phyloP scores from a whole-genome alignment of 768 basidiomycete species.

The Termitomyces sp. region DNA sequence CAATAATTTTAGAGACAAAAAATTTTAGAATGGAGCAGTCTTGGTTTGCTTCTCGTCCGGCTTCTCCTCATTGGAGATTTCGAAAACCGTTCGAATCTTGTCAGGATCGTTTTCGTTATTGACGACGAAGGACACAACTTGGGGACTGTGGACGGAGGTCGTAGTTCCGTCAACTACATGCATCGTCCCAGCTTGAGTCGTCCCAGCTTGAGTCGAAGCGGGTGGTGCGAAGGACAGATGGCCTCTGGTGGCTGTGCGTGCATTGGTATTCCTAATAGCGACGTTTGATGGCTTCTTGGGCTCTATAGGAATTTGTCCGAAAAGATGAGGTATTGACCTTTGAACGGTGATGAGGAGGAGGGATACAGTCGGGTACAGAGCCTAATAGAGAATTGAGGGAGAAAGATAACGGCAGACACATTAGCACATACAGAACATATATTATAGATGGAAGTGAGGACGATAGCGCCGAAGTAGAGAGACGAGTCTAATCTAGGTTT shows the following conservation, averaged over 20 bases:
- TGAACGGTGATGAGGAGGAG: slow-evolving; percentile 5
- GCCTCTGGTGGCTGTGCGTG: slow-evolving; percentile 7
- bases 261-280: not conserved
- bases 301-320: not conserved
- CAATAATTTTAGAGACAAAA: not conserved
- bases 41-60: slow-evolving; percentile 6
- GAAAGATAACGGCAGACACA: not conserved
- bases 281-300: not conserved
- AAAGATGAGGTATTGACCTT: slow-evolving; percentile 10
- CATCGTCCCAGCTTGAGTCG: not conserved
- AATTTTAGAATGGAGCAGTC: not conserved
- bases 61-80: not conserved
- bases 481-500: slow-evolving; percentile 3
- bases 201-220: slow-evolving; percentile 1
- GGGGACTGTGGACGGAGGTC: not conserved
- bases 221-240: slow-evolving; percentile 6
- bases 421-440: slow-evolving; percentile 4
- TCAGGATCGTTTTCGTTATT: not conserved
- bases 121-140: slow-evolving; percentile 5
- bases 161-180: not conserved
- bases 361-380: slow-evolving; percentile 5
- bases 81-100: not conserved
- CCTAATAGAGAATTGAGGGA: not conserved
- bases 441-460: slow-evolving; percentile 9
- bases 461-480: slow-evolving; percentile 7